phyloP scores from a whole-genome alignment of 345 rosid species.

The Melastoma malabathricum region DNA sequence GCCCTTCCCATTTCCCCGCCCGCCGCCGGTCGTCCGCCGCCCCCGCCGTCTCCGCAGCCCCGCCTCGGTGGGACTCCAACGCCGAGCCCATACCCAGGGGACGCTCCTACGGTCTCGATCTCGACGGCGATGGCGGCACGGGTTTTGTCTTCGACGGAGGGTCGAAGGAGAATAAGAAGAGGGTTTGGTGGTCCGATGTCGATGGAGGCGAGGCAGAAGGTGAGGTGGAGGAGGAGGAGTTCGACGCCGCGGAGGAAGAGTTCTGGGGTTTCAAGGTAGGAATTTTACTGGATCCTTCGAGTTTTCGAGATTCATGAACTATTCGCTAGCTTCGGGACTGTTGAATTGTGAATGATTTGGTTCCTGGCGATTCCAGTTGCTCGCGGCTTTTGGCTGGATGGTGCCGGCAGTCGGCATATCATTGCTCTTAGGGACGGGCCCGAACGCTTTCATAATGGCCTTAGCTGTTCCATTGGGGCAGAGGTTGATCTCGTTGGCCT shows the following conservation, averaged over 20 bases:
- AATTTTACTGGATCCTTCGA: slow-evolving; percentile 3
- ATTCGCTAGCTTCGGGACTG: neutral
- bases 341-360: neutral
- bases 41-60: neutral
- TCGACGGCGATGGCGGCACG: slow-evolving; percentile 14
- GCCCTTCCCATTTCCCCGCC: too few relatives aligned
- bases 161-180: slow-evolving; percentile 22
- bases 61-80: slow-evolving; percentile 9
- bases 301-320: neutral
- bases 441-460: slow-evolving; percentile 74
- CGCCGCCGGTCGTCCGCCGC: neutral
- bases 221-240: slow-evolving; percentile 20
- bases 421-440: slow-evolving; percentile 57
- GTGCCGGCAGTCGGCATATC: slow-evolving; percentile 63
- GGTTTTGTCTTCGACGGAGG: slow-evolving; percentile 17
- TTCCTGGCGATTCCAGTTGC: slow-evolving; percentile 23
- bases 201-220: slow-evolving; percentile 7
- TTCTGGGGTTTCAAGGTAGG: slow-evolving; percentile 55
- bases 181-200: slow-evolving; percentile 34
- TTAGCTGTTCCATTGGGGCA: slow-evolving; percentile 79
- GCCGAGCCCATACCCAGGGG: slow-evolving; percentile 18
- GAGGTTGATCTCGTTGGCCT: slow-evolving; percentile 38
- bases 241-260: slow-evolving; percentile 30
- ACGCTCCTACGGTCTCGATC: slow-evolving; percentile 14
- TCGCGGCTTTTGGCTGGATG: slow-evolving; percentile 67